These are phyloP conservation scores for Boletus insuetus DNA, from an alignment of 768 basidiomycete species.

Conservation along the genomic window DNA sequence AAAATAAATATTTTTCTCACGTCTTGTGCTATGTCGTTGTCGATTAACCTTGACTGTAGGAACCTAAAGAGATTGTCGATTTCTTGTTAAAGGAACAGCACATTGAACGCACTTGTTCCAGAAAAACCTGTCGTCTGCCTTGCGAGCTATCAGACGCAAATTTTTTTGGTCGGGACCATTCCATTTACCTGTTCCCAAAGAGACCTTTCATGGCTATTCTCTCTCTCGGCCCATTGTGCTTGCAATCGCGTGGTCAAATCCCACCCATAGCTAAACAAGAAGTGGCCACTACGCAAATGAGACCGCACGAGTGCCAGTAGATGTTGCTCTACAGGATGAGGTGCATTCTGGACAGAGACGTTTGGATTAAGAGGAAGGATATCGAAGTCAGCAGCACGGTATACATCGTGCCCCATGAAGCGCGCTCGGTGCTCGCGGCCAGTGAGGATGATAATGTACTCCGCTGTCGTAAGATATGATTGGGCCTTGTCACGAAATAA, in stretches of 20 bases:
- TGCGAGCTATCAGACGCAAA: constrained; percentile 13
- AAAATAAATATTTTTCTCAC: constrained; percentile 41
- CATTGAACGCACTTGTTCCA: constrained; percentile 71
- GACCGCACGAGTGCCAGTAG: constrained; percentile 82
- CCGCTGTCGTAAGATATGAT: constrained; percentile 52
- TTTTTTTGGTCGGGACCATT: background rate
- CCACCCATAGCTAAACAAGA: constrained; percentile 89
- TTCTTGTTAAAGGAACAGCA: background rate
- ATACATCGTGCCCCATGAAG: constrained; percentile 83
- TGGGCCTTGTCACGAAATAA: background rate
- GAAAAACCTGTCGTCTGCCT: constrained; percentile 97
- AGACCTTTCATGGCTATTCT: constrained; percentile 50
- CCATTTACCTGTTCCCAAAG: constrained; percentile 75
- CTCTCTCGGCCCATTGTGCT: constrained; percentile 64
- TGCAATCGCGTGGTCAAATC: constrained; percentile 89
- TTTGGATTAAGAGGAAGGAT: constrained; percentile 82
- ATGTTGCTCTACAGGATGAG: constrained; percentile 86
- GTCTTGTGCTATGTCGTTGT: constrained; percentile 54
- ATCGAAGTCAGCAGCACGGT: constrained; percentile 86
- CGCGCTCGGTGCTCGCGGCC: constrained; percentile 74
- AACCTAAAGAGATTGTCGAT: constrained; percentile 34
- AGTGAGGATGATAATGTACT: constrained; percentile 89
- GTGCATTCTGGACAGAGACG: constrained; percentile 61
- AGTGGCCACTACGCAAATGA: constrained; percentile 75
- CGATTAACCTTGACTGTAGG: constrained; percentile 62